A percentile compares a stretch with the other conserved stretches of the same genome.
Evolutionary conservation across 495 filamentous ascomycete species (phyloP).

Genomic region (Podospora sp.): DNA sequence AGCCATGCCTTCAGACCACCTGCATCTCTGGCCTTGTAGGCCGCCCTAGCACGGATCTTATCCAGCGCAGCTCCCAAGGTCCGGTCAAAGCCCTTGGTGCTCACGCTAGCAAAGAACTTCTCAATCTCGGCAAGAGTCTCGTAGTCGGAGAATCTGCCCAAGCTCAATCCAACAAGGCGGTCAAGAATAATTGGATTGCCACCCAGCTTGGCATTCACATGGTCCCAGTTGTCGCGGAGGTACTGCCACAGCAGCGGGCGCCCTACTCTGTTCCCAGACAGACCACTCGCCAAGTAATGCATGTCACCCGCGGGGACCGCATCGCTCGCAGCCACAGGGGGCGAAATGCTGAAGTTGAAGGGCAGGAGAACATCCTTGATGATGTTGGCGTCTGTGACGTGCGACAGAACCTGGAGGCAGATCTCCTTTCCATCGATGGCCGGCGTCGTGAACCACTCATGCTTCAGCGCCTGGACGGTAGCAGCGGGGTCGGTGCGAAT

Average conservation of each 20-base stretch:
- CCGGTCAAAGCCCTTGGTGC: slow-evolving; percentile 78
- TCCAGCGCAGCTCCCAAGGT: slow-evolving; percentile 78
- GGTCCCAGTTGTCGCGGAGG: slow-evolving; percentile 76
- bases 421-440: slow-evolving; percentile 91
- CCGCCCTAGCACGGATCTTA: slow-evolving; percentile 73
- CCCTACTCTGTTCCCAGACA: slow-evolving; percentile 70
- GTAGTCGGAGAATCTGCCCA: slow-evolving; percentile 74
- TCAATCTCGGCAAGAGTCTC: slow-evolving; percentile 75
- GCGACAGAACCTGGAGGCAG: slow-evolving; percentile 73
- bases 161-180: slow-evolving; percentile 74
- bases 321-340: slow-evolving; percentile 47
- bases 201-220: slow-evolving; percentile 64
- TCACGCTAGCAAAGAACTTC: slow-evolving; percentile 79
- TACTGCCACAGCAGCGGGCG: slow-evolving; percentile 80
- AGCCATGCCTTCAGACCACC: slow-evolving; percentile 60
- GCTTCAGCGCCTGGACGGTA: slow-evolving; percentile 70
- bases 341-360: slow-evolving; percentile 77
- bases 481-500: slow-evolving; percentile 67
- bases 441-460: slow-evolving; percentile 78
- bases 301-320: slow-evolving; percentile 68
- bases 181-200: slow-evolving; percentile 85
- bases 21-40: slow-evolving; percentile 75
- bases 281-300: slow-evolving; percentile 72
- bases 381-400: slow-evolving; percentile 67
- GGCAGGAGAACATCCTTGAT: slow-evolving; percentile 73